A percentile compares a stretch with the other conserved stretches of the same genome.
phyloP scores from a whole-genome alignment of 768 basidiomycete species.

The Tylopilus rubrobrunneus region DNA sequence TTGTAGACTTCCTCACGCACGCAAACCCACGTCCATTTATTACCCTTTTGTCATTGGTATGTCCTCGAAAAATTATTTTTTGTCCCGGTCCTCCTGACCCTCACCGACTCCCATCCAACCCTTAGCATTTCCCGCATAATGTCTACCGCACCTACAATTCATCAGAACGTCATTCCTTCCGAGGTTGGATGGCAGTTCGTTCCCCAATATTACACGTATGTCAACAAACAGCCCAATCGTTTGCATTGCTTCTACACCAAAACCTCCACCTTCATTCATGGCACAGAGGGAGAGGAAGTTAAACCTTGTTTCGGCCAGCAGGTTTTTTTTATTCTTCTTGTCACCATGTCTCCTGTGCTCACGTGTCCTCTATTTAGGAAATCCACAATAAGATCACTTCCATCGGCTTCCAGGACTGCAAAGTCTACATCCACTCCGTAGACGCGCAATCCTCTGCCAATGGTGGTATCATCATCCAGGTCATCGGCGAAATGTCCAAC shows the following conservation, averaged over 20 bases:
- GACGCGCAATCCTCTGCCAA: slow-evolving; percentile 95
- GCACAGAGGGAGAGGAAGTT: slow-evolving; percentile 93
- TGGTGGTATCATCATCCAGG: slow-evolving; percentile 97
- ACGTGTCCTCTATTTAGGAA: slow-evolving; percentile 52
- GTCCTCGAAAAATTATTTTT: background rate
- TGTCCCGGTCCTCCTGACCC: slow-evolving; percentile 1
- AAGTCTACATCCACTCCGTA: slow-evolving; percentile 98
- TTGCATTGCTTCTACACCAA: slow-evolving; percentile 99
- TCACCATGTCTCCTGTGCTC: background rate
- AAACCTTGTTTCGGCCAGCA: slow-evolving; percentile 90
- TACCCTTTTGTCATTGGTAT: slow-evolving; percentile 29
- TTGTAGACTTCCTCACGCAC: slow-evolving; percentile 37
- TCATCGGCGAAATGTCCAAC: slow-evolving; percentile 99
- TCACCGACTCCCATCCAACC: background rate
- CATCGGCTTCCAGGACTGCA: slow-evolving; percentile 94
- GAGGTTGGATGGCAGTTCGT: slow-evolving; percentile 99
- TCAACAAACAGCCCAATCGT: slow-evolving; percentile 95
- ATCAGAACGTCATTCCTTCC: slow-evolving; percentile 74
- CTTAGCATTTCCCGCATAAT: slow-evolving; percentile 31
- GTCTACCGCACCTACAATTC: slow-evolving; percentile 43
- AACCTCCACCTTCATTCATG: slow-evolving; percentile 94
- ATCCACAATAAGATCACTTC: slow-evolving; percentile 95
- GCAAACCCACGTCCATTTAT: slow-evolving; percentile 31
- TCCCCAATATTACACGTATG: slow-evolving; percentile 98
- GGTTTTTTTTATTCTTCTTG: slow-evolving; percentile 44